These are phyloP conservation scores for Paecilomyces fulvus DNA, from an alignment of 2,329 filamentous ascomycete genomes.

Conservation along the genomic window DNA sequence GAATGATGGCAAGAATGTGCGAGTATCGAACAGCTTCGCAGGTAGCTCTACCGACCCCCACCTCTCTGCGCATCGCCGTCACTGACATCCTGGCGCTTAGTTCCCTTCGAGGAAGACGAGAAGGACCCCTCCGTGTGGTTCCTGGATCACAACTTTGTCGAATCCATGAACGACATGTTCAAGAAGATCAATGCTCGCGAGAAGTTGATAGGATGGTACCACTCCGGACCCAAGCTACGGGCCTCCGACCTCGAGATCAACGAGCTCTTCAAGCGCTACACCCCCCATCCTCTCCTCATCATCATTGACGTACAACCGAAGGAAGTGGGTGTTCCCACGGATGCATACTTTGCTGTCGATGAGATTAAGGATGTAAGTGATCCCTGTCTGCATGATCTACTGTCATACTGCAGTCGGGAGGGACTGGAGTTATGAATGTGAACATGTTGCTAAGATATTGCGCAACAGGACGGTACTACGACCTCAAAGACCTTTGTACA, in stretches of 20 bases:
- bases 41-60: slow-evolving; percentile 52
- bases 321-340: slow-evolving; percentile 93
- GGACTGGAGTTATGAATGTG: background rate
- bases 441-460: background rate
- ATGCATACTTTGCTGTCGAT: slow-evolving; percentile 98
- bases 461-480: slow-evolving; percentile 78
- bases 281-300: slow-evolving; percentile 87
- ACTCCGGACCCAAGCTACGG: slow-evolving; percentile 92
- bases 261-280: slow-evolving; percentile 98
- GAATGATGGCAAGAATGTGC: slow-evolving; percentile 91
- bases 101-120: slow-evolving; percentile 97
- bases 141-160: slow-evolving; percentile 97
- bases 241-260: slow-evolving; percentile 98
- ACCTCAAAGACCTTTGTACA: slow-evolving; percentile 97
- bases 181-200: slow-evolving; percentile 99
- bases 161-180: slow-evolving; percentile 99
- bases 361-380: slow-evolving; percentile 93
- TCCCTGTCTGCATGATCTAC: background rate
- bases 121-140: slow-evolving; percentile 99
- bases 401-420: background rate
- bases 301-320: slow-evolving; percentile 99
- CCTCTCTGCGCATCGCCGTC: slow-evolving; percentile 1
- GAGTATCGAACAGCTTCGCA: slow-evolving; percentile 98
- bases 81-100: slow-evolving; percentile 40
- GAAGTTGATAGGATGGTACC: slow-evolving; percentile 99